Base-by-base conservation (phyloP, 192 early-diverging fungal species). In the Pilobolus umbonatus region DNA sequence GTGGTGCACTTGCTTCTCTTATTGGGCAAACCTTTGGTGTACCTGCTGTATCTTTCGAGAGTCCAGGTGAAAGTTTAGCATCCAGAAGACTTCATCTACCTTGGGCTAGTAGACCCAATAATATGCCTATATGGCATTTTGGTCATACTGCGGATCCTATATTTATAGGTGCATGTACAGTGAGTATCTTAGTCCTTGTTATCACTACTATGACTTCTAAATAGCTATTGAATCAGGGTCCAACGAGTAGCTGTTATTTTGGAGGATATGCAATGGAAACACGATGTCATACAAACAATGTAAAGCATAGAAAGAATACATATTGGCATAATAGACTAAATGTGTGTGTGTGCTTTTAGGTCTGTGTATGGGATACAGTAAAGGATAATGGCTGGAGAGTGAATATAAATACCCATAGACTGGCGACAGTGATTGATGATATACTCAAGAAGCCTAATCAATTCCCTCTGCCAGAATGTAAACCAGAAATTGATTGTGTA, bases 141-240 rank as follows among this genome's bases (percentile, higher is more conserved):
- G 94, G 93, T 4, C 85, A 98, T 73, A 86, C 84, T 2, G 88
- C 87, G 2, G 96, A 98, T 72, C 94, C 95, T 9, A 85, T 98
- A 24, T 98, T 83, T 69, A 76, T 88, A 59, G 96, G 96, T 25
- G 76, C 81, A 24, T 98, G 96, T 63, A 76, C 75, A 10, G 65
- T 61, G 46, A 53, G 65, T 43, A 12, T 7, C 5, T 32, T 49
- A 22, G 11, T 49, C 31, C 10, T 49, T 36, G 30, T 28, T 21
- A 89, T 62, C 91, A 87, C 57, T 84, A 83, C 43, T 82, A 75
- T 19, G 84, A 79, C 1, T 89, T 89, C 59, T 87, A 86, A 12
- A 67, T 89, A 59, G 88, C 91, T 64, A 83, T 81, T 28, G 14
- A 44, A n/a, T n/a, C 24, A 73, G 67, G 73, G 65, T 0, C 28